Conservation (phyloP, 2,329 filamentous ascomycete genomes). For the Talaromyces sp. region DNA sequence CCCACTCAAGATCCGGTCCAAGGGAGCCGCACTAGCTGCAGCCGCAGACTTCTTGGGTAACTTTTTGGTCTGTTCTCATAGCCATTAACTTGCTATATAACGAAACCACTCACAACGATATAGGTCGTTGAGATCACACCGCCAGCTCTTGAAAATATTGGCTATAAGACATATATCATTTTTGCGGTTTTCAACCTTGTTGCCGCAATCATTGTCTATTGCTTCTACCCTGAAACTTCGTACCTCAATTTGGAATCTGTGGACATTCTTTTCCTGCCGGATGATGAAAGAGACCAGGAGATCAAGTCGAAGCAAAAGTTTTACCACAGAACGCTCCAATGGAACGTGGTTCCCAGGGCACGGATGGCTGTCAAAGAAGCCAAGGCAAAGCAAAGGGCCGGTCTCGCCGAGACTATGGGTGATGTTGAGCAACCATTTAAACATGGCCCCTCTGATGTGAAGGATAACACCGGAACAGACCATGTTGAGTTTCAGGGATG, state of each 20-base stretch:
- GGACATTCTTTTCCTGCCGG: slow-evolving; percentile 39
- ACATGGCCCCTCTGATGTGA: background rate
- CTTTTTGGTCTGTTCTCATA: slow-evolving; percentile 20
- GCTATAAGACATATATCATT: slow-evolving; percentile 65
- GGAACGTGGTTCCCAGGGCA: slow-evolving; percentile 14
- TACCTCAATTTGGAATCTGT: slow-evolving; percentile 44
- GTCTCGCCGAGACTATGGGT: slow-evolving; percentile 1
- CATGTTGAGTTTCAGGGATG: slow-evolving; percentile 7
- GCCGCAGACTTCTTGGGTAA: slow-evolving; percentile 35
- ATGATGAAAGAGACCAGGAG: slow-evolving; percentile 10
- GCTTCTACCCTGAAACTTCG: slow-evolving; percentile 41
- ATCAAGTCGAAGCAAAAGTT: slow-evolving; percentile 13
- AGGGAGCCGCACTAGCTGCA: slow-evolving; percentile 35
- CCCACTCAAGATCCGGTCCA: slow-evolving; percentile 26
- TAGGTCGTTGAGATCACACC: slow-evolving; percentile 64
- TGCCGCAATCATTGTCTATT: slow-evolving; percentile 32
- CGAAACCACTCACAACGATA: background rate
- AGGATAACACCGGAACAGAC: background rate
- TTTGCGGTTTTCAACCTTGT: slow-evolving; percentile 64
- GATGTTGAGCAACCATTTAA: slow-evolving; percentile 2
- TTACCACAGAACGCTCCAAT: slow-evolving; percentile 12
- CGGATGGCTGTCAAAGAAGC: slow-evolving; percentile 17
- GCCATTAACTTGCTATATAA: background rate
- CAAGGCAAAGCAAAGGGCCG: slow-evolving; percentile 10
- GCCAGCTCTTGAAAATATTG: slow-evolving; percentile 60